Percentiles rank a stretch among this genome's conserved stretches.
Conservation (phyloP, 2,329 filamentous ascomycete genomes). For the Penicillium sclerotiorum region DNA sequence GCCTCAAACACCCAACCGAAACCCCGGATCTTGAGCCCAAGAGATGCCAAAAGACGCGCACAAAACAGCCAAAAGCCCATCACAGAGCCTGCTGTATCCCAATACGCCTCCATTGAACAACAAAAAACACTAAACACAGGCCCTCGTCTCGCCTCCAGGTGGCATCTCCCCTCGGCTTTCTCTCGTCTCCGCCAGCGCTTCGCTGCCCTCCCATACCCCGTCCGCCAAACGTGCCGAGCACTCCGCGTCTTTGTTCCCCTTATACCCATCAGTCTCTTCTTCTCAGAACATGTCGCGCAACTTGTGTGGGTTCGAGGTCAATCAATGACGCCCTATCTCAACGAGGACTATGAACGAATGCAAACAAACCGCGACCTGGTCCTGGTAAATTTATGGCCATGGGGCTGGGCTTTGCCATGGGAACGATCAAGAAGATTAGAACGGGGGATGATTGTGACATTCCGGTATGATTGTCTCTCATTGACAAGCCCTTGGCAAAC, state of each 20-base stretch:
- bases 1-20: not conserved
- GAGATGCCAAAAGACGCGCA: slow-evolving; percentile 1
- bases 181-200: slow-evolving; percentile 31
- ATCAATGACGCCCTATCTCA: slow-evolving; percentile 79
- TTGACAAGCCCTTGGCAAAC: not conserved
- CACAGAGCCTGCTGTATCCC: not conserved
- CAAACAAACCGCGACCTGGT: slow-evolving; percentile 45
- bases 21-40: not conserved
- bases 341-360: slow-evolving; percentile 60
- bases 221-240: slow-evolving; percentile 29
- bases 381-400: slow-evolving; percentile 45
- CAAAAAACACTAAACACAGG: slow-evolving; percentile 7
- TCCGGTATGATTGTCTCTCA: slow-evolving; percentile 41
- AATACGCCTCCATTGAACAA: slow-evolving; percentile 2
- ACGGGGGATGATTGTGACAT: slow-evolving; percentile 74
- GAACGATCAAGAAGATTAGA: slow-evolving; percentile 57
- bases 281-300: slow-evolving; percentile 45
- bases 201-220: slow-evolving; percentile 29
- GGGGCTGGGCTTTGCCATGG: slow-evolving; percentile 56
- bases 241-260: slow-evolving; percentile 36
- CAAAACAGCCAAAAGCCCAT: not conserved
- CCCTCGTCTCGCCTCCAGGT: slow-evolving; percentile 13
- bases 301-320: slow-evolving; percentile 48
- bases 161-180: slow-evolving; percentile 24
- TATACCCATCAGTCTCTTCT: slow-evolving; percentile 42